These are phyloP conservation scores for Blastobotrys raffinosifermentans DNA, from an alignment of 1,139 yeast species.

Conservation along the genomic window DNA sequence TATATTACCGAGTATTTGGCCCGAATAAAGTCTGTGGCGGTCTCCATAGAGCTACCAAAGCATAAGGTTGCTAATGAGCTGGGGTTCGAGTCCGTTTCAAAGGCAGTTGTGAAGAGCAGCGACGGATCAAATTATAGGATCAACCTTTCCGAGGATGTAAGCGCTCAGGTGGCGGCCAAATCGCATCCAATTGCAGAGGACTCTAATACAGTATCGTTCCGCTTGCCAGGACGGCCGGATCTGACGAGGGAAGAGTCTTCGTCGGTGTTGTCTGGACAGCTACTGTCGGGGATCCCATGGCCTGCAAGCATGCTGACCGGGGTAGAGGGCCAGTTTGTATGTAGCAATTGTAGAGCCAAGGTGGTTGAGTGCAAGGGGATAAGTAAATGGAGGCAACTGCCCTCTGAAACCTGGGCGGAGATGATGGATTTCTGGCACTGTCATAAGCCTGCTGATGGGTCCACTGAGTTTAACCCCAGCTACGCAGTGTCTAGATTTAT, in stretches of 20 bases:
- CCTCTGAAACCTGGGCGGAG: slow-evolving; percentile 91
- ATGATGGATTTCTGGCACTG: slow-evolving; percentile 99
- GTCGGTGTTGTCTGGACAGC: not conserved
- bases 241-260: slow-evolving; percentile 7
- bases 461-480: slow-evolving; percentile 23
- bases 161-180: slow-evolving; percentile 16
- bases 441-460: slow-evolving; percentile 63
- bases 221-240: slow-evolving; percentile 24
- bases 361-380: slow-evolving; percentile 12
- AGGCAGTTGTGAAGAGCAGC: slow-evolving; percentile 15
- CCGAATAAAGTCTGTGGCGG: slow-evolving; percentile 25
- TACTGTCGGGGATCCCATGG: slow-evolving; percentile 19
- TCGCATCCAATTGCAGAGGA: slow-evolving; percentile 10
- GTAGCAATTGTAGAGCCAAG: slow-evolving; percentile 10
- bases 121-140: slow-evolving; percentile 7
- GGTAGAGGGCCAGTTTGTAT: slow-evolving; percentile 2
- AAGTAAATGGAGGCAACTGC: slow-evolving; percentile 51
- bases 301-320: slow-evolving; percentile 14
- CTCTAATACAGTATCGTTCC: slow-evolving; percentile 16
- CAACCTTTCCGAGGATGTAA: slow-evolving; percentile 21
- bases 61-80: slow-evolving; percentile 12
- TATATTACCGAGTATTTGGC: slow-evolving; percentile 34
- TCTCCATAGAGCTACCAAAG: slow-evolving; percentile 21
- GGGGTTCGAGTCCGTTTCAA: slow-evolving; percentile 14
- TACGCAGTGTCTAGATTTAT: slow-evolving; percentile 34